phyloP scores from a whole-genome alignment of 345 rosid genomes.

The Sisymbrium altissimum region DNA sequence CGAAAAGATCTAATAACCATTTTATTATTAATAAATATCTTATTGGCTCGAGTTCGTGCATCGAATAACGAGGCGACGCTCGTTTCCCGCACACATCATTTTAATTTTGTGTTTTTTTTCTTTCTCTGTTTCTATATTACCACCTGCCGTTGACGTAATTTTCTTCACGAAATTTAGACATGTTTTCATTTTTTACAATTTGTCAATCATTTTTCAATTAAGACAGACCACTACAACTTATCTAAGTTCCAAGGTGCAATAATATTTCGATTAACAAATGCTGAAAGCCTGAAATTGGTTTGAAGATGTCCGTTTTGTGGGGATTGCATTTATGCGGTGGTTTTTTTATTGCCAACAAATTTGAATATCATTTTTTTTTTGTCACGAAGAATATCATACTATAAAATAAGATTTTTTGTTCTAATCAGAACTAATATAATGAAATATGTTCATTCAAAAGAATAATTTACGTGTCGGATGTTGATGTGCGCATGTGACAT shows the following conservation, averaged over 20 bases:
- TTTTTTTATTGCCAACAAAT: background rate
- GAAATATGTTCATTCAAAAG: background rate
- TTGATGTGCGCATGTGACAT: constrained; percentile 30
- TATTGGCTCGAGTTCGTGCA: constrained; percentile 37
- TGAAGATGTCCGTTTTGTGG: background rate
- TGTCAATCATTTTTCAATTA: background rate
- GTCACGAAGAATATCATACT: no score
- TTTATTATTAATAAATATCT: background rate
- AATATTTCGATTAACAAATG: background rate
- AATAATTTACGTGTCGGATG: constrained; percentile 29
- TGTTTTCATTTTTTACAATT: background rate
- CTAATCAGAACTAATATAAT: constrained; percentile 2
- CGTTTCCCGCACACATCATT: constrained; percentile 37
- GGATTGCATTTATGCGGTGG: constrained; percentile 12
- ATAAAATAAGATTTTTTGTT: background rate
- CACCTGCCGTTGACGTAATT: background rate
- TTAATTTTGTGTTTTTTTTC: background rate
- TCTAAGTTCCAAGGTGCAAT: background rate
- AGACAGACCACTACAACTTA: background rate
- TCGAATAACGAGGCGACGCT: constrained; percentile 27
- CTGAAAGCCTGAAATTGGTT: constrained; percentile 12
- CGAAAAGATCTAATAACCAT: background rate
- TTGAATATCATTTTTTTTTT: background rate
- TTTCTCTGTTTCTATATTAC: background rate
- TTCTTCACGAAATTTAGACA: background rate